Base-by-base conservation (phyloP, 495 filamentous ascomycete species). In the Neurospora discreta region DNA sequence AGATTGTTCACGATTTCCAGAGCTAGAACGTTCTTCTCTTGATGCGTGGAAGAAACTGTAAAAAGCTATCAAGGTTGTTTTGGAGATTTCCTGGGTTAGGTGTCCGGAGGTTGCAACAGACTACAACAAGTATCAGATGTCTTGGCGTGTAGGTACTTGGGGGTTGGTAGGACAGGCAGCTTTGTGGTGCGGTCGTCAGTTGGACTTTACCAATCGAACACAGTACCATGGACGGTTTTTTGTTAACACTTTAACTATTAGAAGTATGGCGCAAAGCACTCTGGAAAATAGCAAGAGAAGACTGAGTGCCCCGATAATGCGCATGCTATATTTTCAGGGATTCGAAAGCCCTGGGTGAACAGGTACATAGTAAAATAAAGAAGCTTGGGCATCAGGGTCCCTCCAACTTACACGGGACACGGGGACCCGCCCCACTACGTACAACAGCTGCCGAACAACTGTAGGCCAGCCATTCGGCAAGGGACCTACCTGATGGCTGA, bases 71-170 rank as follows among this genome's bases (percentile, higher is more conserved):
- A 65, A 65, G 40, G 73, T 71, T 69, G 65, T 74, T 76, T 76
- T 76, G 76, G 72, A 77, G 71, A 77, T 74, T 76, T 74, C 72
- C 75, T 71, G 71, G 72, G 52, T 65, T 30, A 65, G 52, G 26
- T 33, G 7, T 65, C 16, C 23, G 6, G 52, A 65, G 52, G 15
- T 23, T 15, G 23, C 10, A 58, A 58, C 46, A 58, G 11, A 11
- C 46, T 36, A 5, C 33, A 36, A 5, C 33, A 36, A 36, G 33
- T 36, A 16, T 65, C 30, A 18, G 9, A 65, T 65, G 26, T 65
- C 52, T 65, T 65, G 52, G 52, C 52, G 52, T 33, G 7, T 6
- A 60, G 52, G 26, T 60, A 60, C 18, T 44, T 44, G 18, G 42
- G 18, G 40, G 6, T 36, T 36, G 33, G 33, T 36, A 36, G 33